Evolutionary conservation across 2,329 filamentous ascomycete species (phyloP).

Genomic region (Cryphonectria radicalis): DNA sequence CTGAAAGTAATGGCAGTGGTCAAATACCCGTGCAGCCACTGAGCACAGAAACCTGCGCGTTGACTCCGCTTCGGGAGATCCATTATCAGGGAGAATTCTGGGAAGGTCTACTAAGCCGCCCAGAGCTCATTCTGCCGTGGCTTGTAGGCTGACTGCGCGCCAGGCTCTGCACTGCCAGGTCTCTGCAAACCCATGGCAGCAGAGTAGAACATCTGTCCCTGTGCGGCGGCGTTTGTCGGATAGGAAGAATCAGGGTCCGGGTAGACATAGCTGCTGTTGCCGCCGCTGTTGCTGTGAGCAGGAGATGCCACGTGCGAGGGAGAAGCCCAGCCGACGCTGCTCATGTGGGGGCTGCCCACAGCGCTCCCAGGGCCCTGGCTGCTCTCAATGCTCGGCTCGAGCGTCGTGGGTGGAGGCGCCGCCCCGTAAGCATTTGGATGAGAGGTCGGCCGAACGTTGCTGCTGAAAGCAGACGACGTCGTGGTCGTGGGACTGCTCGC

Average conservation of each 20-base stretch:
- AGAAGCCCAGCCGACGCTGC: slow-evolving; percentile 81
- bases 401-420: slow-evolving; percentile 62
- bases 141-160: slow-evolving; percentile 62
- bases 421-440: slow-evolving; percentile 85
- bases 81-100: background rate
- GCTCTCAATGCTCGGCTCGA: slow-evolving; percentile 84
- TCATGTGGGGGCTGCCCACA: slow-evolving; percentile 86
- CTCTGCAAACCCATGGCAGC: slow-evolving; percentile 64
- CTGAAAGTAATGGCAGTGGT: background rate
- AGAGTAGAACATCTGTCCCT: slow-evolving; percentile 72
- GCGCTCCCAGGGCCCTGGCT: slow-evolving; percentile 71
- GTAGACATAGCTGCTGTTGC: slow-evolving; percentile 71
- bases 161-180: slow-evolving; percentile 75
- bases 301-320: slow-evolving; percentile 73
- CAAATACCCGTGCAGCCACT: background rate
- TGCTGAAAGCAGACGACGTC: slow-evolving; percentile 63
- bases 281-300: slow-evolving; percentile 61
- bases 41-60: background rate
- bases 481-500: slow-evolving; percentile 73
- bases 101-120: slow-evolving; percentile 38
- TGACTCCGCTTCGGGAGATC: background rate
- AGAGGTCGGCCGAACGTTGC: slow-evolving; percentile 72
- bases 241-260: slow-evolving; percentile 76
- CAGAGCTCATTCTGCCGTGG: slow-evolving; percentile 59
- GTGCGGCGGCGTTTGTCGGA: slow-evolving; percentile 56